A percentile compares a stretch with the other conserved stretches of the same genome.
phyloP scores from a whole-genome alignment of 371 early-diverging fungal genomes.

The Mortierella sp. region DNA sequence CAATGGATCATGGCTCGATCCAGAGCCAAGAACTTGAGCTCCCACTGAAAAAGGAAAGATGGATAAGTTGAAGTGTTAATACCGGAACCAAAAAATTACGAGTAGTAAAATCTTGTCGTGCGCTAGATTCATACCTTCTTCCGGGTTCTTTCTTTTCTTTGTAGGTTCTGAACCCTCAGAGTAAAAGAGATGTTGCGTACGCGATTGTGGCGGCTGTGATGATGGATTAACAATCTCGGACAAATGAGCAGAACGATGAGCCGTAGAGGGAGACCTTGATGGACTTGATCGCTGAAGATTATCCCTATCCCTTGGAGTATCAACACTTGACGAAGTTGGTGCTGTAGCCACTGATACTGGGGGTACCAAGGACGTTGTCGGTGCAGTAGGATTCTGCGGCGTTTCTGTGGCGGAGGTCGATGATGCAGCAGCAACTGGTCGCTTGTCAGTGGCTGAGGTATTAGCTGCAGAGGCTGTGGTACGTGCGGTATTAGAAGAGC shows the following conservation, averaged over 20 bases:
- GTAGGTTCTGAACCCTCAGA: slow-evolving; percentile 3
- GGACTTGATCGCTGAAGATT: background rate
- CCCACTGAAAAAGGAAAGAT: background rate
- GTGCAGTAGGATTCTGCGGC: background rate
- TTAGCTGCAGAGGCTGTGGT: background rate
- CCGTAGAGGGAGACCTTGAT: slow-evolving; percentile 11
- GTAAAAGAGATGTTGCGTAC: slow-evolving; percentile 7
- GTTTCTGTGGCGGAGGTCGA: background rate
- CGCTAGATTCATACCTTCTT: slow-evolving; percentile 14
- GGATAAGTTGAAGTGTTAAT: background rate
- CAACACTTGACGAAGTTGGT: background rate
- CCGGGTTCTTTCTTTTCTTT: slow-evolving; percentile 27
- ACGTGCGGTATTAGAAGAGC: background rate
- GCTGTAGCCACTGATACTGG: background rate
- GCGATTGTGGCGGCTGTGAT: background rate
- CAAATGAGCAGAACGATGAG: slow-evolving; percentile 8
- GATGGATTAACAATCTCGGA: slow-evolving; percentile 17
- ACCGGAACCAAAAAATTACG: background rate
- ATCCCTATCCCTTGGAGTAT: background rate
- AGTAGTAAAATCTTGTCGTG: background rate
- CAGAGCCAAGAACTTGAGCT: slow-evolving; percentile 1
- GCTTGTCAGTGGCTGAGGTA: background rate
- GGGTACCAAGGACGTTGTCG: background rate
- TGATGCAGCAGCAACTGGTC: background rate
- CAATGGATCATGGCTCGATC: slow-evolving; percentile 12